Evolutionary conservation across 2,329 filamentous ascomycete species (phyloP), one percentile per base, ranked within the genome.

Genomic region (Sporothrix schenckii): DNA sequence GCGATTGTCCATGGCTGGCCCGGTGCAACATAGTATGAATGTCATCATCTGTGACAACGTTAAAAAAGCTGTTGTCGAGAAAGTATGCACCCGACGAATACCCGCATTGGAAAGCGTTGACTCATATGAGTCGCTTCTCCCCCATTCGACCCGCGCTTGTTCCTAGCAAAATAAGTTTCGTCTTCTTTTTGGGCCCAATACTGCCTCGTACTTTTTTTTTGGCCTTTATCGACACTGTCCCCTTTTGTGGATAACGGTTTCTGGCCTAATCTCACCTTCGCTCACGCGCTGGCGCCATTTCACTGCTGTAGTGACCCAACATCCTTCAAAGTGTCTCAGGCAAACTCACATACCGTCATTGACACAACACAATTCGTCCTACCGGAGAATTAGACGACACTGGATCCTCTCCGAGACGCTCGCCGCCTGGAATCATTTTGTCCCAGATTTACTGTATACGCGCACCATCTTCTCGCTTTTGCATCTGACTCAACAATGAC

Each of bases 401-500:
- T 47, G 47, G 39, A 21, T 66, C 16, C 19, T 52, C 13, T 39
- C 4, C 27, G 27, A n/a, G 27, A 66, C 63, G 6, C 21, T 13
- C 24, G 6, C 47, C 6, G 24, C 24, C 14, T 27, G 53, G 53
- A 14, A 14, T n/a, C 24, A 4, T 39, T 66, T 52, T 27, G 14
- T 52, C 47, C 11, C 63, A 39, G 52, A 47, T 19, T 24, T 9
- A 47, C 53, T 19, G 24, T 39, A 52, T 52, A 52, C 47, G 16
- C 47, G 34, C 41, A 5, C 24, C 41, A 19, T 21, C 3, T 14
- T 50, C 19, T 19, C 19, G 21, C 24, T 21, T 24, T 66, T 56
- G 6, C 19, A 21, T 39, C 53, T 68, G 39, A 34, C 30, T 24
- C 34, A 66, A 68, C 47, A 9, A 73, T 73, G 72, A 44, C 70